Evolutionary conservation across 305 asterid species (phyloP), one percentile per base, ranked within the genome.

Genomic region (Petunia hybrid): DNA sequence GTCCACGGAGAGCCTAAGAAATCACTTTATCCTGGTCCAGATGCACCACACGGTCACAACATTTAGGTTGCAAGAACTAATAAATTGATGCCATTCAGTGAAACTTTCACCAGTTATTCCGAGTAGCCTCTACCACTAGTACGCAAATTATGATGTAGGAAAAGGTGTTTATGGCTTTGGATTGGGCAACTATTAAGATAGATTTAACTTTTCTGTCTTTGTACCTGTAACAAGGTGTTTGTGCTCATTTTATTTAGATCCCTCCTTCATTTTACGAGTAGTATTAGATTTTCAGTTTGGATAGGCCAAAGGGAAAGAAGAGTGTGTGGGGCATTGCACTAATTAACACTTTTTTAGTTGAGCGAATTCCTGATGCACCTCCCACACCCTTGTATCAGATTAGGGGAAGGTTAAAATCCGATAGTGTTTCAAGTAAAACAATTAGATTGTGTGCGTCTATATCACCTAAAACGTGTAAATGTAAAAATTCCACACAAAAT

Each of bases 281-380:
- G 64, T 4, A 53, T 74, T 60, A 36, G 78, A 51, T 74, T 65
- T 74, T 51, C 78, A 74, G 64, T 74, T 36, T 59, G 6, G 63
- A 36, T 22, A 22, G 62, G 51, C 4, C 36, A 16, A 74, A 53
- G 63, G 46, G 13, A 36, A 46, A 71, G 77, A 31, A 71, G 6
- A 46, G 41, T 31, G 41, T 35, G 77, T 74, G 36, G 36, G 64
- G 35, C 1, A 73, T 36, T 51, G 48, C 43, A 36, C 64, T 42
- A 46, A 46, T 42, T 71, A 71, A 71, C 48, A 31, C 60, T 46
- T 71, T 22, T 70, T 51, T 51, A 3, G 14, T 53, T 53, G 5
- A 1, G 48, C 64, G 4, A 53, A 53, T 53, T 74, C 38, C 57
- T 51, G 38, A 48, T 74, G 35, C 38, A 53, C 78, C 36, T 51